Evolutionary conservation across 1,284 basidiomycete genomes (phyloP).

Genomic region (Apiotrichum montevideense): DNA sequence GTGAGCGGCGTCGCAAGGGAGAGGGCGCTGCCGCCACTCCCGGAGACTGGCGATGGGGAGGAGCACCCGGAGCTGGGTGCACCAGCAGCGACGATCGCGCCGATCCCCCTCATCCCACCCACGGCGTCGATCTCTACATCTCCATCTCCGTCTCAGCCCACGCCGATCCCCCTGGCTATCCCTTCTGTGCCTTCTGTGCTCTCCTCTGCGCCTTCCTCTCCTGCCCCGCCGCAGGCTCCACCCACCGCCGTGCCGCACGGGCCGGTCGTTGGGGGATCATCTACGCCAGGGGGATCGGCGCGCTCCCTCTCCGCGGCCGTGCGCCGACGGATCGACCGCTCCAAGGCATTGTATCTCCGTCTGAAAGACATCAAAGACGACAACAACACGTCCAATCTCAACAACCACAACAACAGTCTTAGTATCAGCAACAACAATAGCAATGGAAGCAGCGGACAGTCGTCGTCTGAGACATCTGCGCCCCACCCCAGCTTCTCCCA

Average conservation of each 20-base stretch:
- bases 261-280: neutral
- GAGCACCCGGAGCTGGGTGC: too few species aligned
- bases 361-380: neutral
- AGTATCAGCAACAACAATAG: too few species aligned
- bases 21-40: too few species aligned
- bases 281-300: neutral
- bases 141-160: too few species aligned
- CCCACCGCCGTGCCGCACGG: neutral
- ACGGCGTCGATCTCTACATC: too few species aligned
- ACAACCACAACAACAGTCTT: neutral
- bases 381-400: neutral
- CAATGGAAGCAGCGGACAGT: neutral
- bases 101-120: too few species aligned
- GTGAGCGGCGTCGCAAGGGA: too few species aligned
- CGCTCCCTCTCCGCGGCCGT: neutral
- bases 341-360: slow-evolving; percentile 2
- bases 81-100: too few species aligned
- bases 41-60: too few species aligned
- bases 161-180: too few species aligned
- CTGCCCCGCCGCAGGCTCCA: neutral
- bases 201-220: neutral
- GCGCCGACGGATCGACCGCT: slow-evolving; percentile 7
- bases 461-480: too few species aligned
- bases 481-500: too few species aligned
- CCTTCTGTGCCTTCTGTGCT: neutral